Evolutionary conservation across 2,329 filamentous ascomycete species (phyloP).

Genomic region (Fusarium mundagurra): DNA sequence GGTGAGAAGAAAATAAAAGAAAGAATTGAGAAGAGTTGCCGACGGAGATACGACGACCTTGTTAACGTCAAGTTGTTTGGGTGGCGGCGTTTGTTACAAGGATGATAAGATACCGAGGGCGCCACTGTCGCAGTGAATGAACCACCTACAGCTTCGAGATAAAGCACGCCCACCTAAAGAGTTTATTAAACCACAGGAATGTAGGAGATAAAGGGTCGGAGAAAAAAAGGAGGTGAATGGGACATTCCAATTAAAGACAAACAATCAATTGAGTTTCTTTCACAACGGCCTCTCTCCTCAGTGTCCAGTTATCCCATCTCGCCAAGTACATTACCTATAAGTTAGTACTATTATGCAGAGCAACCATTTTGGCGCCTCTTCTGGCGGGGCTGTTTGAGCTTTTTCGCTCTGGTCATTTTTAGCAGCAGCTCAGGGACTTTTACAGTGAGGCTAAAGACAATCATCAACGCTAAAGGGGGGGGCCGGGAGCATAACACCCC

Average conservation of each 20-base stretch:
- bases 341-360: neutral
- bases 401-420: conserved; percentile 7
- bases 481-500: conserved; percentile 20
- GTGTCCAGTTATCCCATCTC: conserved; percentile 7
- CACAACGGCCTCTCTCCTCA: conserved; percentile 19
- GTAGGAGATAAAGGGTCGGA: conserved; percentile 15
- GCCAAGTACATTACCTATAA: conserved; percentile 17
- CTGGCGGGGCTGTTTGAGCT: conserved; percentile 26
- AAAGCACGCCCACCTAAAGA: conserved; percentile 21
- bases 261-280: conserved; percentile 27
- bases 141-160: conserved; percentile 24
- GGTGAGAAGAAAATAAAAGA: neutral
- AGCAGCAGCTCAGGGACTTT: conserved; percentile 13
- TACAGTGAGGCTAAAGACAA: conserved; percentile 16
- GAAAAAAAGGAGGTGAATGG: conserved; percentile 15
- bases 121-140: conserved; percentile 33
- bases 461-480: conserved; percentile 24
- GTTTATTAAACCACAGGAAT: conserved; percentile 34
- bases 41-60: conserved; percentile 12
- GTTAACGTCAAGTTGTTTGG: conserved; percentile 30
- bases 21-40: conserved; percentile 3
- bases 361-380: conserved; percentile 5
- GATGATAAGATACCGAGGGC: conserved; percentile 27
- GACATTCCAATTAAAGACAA: conserved; percentile 3
- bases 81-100: conserved; percentile 29